Evolutionary conservation across 192 early-diverging fungal species (phyloP), one percentile per base, ranked within the genome.

Genomic region (Coemansia sp.): DNA sequence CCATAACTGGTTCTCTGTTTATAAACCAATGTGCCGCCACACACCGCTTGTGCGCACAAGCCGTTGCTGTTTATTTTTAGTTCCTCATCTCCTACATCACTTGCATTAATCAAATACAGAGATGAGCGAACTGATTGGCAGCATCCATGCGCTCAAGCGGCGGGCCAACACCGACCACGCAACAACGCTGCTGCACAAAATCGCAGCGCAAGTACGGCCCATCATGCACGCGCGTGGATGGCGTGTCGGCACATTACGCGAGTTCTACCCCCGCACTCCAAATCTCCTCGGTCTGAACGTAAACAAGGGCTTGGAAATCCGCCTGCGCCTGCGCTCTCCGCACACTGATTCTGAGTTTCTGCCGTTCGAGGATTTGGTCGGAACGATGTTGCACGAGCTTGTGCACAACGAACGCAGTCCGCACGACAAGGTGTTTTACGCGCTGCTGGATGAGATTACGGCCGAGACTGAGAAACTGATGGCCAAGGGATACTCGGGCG

Each of bases 301-400:
- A 28, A 74, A 80, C 56, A 54, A 26, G 9, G 77, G 77, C 0
- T 42, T 56, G 2, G 77, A 80, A 56, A 71, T 80, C 49, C 71
- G 72, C 12, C 60, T 80, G 17, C 72, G 77, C 6, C 46, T 80
- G 26, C 77, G 77, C 3, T 40, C 47, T 5, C 15, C 77, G 0
- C 62, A 71, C 54, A 44, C 65, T 23, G 42, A 58, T 48, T 26
- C 50, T 0, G 58, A 46, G 58, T 71, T 80, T 12, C 60, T 80
- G 26, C 24, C n/a, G 14, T 80, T 60, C 48, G 66, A 64, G 3
- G 72, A 74, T 15, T 37, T 80, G 18, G 10, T 80, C 11, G 77
- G 77, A 10, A 80, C 77, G 2, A 68, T 80, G 71, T 60, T 80
- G n/a, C 77, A 80, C 46, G 77, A 80, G 56, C 68, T 80, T 28